Percentiles rank a stretch among this genome's conserved stretches.
phyloP scores from a whole-genome alignment of 2,329 filamentous ascomycete genomes.

The Ceratocystis smalleyi region DNA sequence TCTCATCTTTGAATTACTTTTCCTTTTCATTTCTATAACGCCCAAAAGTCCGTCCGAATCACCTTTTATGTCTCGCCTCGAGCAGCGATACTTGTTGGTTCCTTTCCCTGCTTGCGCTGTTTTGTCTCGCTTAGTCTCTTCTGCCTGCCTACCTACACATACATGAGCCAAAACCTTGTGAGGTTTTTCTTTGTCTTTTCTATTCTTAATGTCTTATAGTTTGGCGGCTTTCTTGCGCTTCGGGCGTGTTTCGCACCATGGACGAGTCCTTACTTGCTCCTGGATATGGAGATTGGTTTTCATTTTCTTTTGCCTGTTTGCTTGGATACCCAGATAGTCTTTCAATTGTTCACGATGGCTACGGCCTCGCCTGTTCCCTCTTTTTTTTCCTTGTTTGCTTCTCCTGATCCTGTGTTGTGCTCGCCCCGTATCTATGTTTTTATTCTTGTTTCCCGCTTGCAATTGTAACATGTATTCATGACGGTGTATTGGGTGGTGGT shows the following conservation, averaged over 20 bases:
- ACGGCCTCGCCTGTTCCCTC: not conserved
- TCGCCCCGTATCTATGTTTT: not conserved
- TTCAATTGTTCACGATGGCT: slow-evolving; percentile 3
- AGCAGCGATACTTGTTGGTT: too few relatives aligned
- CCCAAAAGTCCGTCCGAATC: too few relatives aligned
- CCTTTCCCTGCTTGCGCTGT: not conserved
- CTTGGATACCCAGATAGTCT: slow-evolving; percentile 9
- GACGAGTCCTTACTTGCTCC: slow-evolving; percentile 9
- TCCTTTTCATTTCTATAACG: not conserved
- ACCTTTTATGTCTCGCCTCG: too few relatives aligned
- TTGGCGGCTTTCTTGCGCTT: slow-evolving; percentile 8
- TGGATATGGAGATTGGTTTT: not conserved
- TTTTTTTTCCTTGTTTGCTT: not conserved
- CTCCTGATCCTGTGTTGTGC: not conserved
- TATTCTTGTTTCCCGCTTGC: not conserved
- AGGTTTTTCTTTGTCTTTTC: slow-evolving; percentile 23
- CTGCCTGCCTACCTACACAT: not conserved
- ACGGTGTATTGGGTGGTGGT: slow-evolving; percentile 7
- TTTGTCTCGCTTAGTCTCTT: not conserved
- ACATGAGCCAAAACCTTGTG: slow-evolving; percentile 26
- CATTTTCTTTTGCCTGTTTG: not conserved
- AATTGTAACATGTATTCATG: slow-evolving; percentile 1
- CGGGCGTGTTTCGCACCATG: slow-evolving; percentile 15
- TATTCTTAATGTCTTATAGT: slow-evolving; percentile 16
- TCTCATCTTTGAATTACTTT: not conserved